Percentiles rank a stretch among this genome's conserved stretches.
phyloP scores from a whole-genome alignment of 2,329 filamentous ascomycete genomes.

The Colletotrichum navitas region DNA sequence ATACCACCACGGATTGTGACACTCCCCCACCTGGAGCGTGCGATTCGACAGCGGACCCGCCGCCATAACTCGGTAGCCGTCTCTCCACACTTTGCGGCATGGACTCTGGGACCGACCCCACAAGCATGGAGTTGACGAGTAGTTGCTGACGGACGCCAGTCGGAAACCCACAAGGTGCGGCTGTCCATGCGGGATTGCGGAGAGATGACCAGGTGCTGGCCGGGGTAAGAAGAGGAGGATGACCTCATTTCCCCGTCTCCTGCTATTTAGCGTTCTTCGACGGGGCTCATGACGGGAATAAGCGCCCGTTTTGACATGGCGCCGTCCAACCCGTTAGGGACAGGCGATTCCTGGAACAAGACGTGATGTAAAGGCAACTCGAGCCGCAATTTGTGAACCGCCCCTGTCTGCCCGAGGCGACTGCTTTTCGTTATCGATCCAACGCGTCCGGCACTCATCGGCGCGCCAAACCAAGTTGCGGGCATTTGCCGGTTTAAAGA shows the following conservation, averaged over 20 bases:
- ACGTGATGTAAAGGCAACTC: slow-evolving; percentile 17
- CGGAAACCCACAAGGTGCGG: slow-evolving; percentile 22
- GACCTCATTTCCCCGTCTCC: slow-evolving; percentile 27
- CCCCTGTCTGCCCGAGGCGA: neutral
- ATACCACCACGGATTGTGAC: slow-evolving; percentile 4
- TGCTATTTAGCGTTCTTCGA: slow-evolving; percentile 8
- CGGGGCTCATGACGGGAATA: neutral
- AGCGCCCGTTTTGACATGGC: slow-evolving; percentile 5
- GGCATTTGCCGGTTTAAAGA: neutral
- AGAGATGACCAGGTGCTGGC: slow-evolving; percentile 28
- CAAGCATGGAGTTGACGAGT: slow-evolving; percentile 7
- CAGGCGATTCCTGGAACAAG: neutral
- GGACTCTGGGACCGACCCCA: slow-evolving; percentile 21
- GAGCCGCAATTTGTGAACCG: slow-evolving; percentile 13
- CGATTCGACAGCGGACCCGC: slow-evolving; percentile 13
- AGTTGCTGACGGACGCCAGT: slow-evolving; percentile 25
- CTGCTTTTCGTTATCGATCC: neutral
- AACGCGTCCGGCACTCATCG: neutral
- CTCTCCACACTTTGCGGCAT: slow-evolving; percentile 17
- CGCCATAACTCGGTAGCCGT: slow-evolving; percentile 1
- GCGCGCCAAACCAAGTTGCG: too few relatives aligned
- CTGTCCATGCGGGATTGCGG: slow-evolving; percentile 41
- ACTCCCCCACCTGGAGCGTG: slow-evolving; percentile 4
- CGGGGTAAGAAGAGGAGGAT: slow-evolving; percentile 33
- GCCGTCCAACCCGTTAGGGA: slow-evolving; percentile 1